Conservation (phyloP, 495 filamentous ascomycete species). For the Antarctomyces pellizariae region DNA sequence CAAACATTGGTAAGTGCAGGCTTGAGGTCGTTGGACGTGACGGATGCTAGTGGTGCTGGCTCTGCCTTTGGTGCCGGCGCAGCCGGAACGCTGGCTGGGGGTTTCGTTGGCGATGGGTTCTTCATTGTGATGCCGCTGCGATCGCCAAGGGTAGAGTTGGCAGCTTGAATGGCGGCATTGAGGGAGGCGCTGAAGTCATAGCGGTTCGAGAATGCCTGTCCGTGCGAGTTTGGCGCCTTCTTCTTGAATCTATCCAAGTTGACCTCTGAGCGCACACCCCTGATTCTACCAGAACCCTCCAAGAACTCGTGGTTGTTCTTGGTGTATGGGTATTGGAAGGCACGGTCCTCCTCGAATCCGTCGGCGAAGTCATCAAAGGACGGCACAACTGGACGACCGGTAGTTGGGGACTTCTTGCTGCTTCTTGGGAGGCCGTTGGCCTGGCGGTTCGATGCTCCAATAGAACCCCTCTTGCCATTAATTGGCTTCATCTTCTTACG, state of each 20-base stretch:
- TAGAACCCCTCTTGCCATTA: constrained; percentile 26
- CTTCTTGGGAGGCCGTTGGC: constrained; percentile 49
- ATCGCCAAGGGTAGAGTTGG: constrained; percentile 26
- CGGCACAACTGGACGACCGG: constrained; percentile 31
- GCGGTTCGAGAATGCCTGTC: constrained; percentile 66
- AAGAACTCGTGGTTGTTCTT: constrained; percentile 28
- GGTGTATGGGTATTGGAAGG: too few species aligned
- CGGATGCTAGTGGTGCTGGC: constrained; percentile 5
- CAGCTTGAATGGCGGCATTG: constrained; percentile 53
- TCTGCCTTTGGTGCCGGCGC: constrained; percentile 6
- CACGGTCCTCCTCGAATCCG: constrained; percentile 24
- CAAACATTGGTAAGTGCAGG: constrained; percentile 2
- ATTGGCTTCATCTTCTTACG: constrained; percentile 40
- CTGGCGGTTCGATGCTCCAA: constrained; percentile 29
- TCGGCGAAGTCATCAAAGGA: constrained; percentile 47
- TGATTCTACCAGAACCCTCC: constrained; percentile 26
- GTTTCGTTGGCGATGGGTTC: constrained; percentile 14
- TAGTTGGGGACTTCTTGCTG: constrained; percentile 26
- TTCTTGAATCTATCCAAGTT: constrained; percentile 23
- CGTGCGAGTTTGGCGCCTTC: constrained; percentile 29
- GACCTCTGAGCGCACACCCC: constrained; percentile 23
- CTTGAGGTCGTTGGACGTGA: constrained; percentile 5
- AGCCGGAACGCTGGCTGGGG: constrained; percentile 11
- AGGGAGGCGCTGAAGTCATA: constrained; percentile 89
- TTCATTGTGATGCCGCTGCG: constrained; percentile 25